A percentile compares a stretch with the other conserved stretches of the same genome.
phyloP scores from a whole-genome alignment of 441 rosid genomes.

The Erodium texanum region DNA sequence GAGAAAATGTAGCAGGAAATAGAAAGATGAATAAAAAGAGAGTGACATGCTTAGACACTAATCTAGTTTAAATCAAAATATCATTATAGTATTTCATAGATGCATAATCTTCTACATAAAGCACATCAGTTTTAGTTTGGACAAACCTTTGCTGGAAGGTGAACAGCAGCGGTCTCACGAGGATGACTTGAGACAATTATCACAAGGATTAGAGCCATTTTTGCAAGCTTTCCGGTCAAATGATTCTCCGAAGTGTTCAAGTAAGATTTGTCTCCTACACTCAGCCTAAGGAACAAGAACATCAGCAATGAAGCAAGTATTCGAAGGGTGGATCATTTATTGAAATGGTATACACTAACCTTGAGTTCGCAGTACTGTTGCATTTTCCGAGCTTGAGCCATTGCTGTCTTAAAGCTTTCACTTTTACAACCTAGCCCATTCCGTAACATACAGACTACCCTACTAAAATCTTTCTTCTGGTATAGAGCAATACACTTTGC shows the following conservation, averaged over 20 bases:
- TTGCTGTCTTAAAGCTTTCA: slow-evolving; percentile 68
- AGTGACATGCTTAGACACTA: too few relatives aligned
- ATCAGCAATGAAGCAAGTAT: slow-evolving; percentile 11
- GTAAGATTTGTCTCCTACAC: slow-evolving; percentile 75
- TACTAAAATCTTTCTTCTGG: slow-evolving; percentile 93
- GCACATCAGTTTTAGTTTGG: not conserved
- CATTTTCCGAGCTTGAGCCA: slow-evolving; percentile 91
- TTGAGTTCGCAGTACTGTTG: slow-evolving; percentile 80
- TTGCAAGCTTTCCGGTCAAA: slow-evolving; percentile 55
- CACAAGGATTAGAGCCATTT: slow-evolving; percentile 65
- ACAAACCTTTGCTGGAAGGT: slow-evolving; percentile 14
- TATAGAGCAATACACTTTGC: slow-evolving; percentile 67
- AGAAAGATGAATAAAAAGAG: not conserved
- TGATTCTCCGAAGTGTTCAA: slow-evolving; percentile 75
- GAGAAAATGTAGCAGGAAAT: not conserved
- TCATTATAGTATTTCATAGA: too few relatives aligned
- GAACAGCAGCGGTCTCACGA: slow-evolving; percentile 12
- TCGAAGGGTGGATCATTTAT: not conserved
- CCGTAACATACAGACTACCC: slow-evolving; percentile 86
- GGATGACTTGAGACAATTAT: slow-evolving; percentile 59
- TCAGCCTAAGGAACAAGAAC: slow-evolving; percentile 41
- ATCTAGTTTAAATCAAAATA: too few relatives aligned
- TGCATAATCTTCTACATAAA: too few relatives aligned
- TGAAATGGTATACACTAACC: slow-evolving; percentile 28
- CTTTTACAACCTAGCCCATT: slow-evolving; percentile 62